A percentile compares a stretch with the other conserved stretches of the same genome.
Conservation (phyloP, 495 filamentous ascomycete species). For the Daldinia childiae region DNA sequence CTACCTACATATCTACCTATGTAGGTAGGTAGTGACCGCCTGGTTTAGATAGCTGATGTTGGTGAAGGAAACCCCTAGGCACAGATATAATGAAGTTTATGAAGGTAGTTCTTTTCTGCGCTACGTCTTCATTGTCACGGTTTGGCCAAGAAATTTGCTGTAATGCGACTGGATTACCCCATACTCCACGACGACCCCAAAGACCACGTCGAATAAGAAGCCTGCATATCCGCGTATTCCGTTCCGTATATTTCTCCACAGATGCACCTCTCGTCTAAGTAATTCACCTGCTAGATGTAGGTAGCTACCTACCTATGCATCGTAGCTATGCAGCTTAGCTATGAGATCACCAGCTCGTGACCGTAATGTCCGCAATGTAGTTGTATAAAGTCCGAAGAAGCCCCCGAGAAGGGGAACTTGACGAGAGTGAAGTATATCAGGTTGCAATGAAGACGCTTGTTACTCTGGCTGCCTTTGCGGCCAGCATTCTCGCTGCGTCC, state of each 20-base stretch:
- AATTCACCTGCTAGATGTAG: neutral
- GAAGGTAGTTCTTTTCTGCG: too few species aligned
- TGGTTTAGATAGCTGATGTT: too few species aligned
- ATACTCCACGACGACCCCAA: too few species aligned
- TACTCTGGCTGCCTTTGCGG: slow-evolving; percentile 18
- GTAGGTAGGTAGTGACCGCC: too few species aligned
- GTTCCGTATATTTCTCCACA: neutral
- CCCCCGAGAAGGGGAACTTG: neutral
- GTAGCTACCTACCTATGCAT: neutral
- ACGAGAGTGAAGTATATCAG: neutral
- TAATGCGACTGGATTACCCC: too few species aligned
- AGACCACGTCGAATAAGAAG: neutral
- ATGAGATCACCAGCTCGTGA: neutral
- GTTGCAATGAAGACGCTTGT: slow-evolving; percentile 21
- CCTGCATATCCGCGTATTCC: neutral
- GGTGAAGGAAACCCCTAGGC: too few species aligned
- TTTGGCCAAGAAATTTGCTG: too few species aligned
- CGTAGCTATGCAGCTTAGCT: neutral
- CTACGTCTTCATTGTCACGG: too few species aligned
- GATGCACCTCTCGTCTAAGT: neutral
- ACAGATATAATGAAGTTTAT: too few species aligned
- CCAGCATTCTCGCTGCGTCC: slow-evolving; percentile 13
- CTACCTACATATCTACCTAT: too few species aligned
- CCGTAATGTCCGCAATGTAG: neutral
- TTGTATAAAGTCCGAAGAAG: neutral